phyloP scores from a whole-genome alignment of 768 basidiomycete genomes.

The Trametes gibbosa region DNA sequence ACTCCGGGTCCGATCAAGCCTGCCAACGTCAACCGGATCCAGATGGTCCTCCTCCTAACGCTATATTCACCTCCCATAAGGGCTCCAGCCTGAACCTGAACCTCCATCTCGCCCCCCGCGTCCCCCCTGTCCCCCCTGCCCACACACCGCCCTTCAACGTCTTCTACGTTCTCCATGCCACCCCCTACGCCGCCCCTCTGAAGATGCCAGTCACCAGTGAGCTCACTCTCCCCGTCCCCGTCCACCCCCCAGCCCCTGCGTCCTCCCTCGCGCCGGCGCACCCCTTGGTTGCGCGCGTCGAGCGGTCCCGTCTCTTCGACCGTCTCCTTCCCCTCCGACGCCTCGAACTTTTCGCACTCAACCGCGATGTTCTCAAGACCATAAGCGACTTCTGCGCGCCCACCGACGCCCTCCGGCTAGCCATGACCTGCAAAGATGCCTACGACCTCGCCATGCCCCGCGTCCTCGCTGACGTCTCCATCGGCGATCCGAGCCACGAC shows the following conservation, averaged over 20 bases:
- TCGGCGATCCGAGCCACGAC: constrained; percentile 13
- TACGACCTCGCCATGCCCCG: constrained; percentile 19
- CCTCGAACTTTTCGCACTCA: constrained; percentile 19
- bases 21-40: constrained; percentile 19
- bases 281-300: background rate
- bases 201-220: constrained; percentile 16
- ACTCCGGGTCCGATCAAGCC: constrained; percentile 11
- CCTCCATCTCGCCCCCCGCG: background rate
- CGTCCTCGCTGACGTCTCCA: constrained; percentile 19
- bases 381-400: constrained; percentile 18
- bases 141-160: background rate
- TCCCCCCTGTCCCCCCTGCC: background rate
- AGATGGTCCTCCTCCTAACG: background rate
- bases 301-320: background rate
- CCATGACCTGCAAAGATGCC: constrained; percentile 17
- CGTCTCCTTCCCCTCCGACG: background rate
- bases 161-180: constrained; percentile 14
- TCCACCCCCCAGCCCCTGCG: background rate
- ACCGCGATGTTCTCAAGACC: constrained; percentile 20
- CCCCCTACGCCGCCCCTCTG: background rate
- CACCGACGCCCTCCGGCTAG: constrained; percentile 18
- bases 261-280: background rate
- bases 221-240: constrained; percentile 1
- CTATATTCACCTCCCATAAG: constrained; percentile 16
- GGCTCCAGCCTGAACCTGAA: background rate